These are phyloP conservation scores for Populus hybrid DNA, from an alignment of 441 rosid genomes.

Conservation along the genomic window DNA sequence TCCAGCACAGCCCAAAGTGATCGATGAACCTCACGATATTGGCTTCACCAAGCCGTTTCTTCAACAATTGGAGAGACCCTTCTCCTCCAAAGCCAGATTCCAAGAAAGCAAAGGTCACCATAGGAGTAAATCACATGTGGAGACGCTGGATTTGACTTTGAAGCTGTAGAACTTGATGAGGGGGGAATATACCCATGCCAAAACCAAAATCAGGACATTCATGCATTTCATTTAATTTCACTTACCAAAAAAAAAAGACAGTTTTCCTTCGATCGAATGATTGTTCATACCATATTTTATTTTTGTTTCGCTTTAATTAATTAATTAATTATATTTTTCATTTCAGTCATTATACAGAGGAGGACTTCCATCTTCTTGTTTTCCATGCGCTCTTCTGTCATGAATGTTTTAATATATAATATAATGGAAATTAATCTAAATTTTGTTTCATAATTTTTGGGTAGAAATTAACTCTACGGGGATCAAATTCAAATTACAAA, in stretches of 20 bases:
- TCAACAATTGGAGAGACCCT: conserved; percentile 18
- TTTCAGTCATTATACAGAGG: not conserved
- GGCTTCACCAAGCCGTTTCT: conserved; percentile 24
- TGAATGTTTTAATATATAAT: not conserved
- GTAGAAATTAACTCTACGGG: too few relatives aligned
- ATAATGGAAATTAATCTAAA: not conserved
- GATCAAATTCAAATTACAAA: too few relatives aligned
- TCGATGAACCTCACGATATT: not conserved
- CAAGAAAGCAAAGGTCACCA: not conserved
- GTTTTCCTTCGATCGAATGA: not conserved
- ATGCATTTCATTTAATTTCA: not conserved
- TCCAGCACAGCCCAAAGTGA: not conserved
- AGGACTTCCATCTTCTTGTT: not conserved
- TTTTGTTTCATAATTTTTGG: not conserved
- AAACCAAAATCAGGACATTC: not conserved
- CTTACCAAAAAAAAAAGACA: not conserved
- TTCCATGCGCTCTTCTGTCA: not conserved
- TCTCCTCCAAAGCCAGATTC: not conserved
- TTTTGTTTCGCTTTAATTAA: not conserved
- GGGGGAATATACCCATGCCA: not conserved
- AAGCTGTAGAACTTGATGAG: conserved; percentile 19
- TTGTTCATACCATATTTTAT: not conserved
- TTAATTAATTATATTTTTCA: not conserved
- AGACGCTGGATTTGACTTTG: conserved; percentile 25
- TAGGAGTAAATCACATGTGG: not conserved